A percentile compares a stretch with the other conserved stretches of the same genome.
Evolutionary conservation across 1,284 basidiomycete genomes (phyloP).

Genomic region (Apiotrichum montevideense): DNA sequence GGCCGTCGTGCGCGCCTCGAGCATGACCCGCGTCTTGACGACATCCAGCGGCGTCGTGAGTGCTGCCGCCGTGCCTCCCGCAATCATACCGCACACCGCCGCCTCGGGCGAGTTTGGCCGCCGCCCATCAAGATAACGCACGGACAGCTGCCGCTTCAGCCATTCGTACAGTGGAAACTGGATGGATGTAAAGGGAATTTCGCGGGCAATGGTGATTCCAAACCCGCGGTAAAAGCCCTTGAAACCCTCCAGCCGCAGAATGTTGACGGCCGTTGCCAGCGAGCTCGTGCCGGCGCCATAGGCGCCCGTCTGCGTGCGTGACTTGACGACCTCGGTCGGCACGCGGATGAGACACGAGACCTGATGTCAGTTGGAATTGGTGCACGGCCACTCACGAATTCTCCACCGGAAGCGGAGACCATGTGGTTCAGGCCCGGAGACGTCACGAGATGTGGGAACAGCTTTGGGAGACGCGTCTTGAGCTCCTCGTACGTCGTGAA

Average conservation of each 20-base stretch:
- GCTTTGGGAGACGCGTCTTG: conserved; percentile 62
- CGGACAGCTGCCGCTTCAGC: conserved; percentile 64
- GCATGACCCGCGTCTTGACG: conserved; percentile 95
- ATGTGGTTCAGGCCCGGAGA: conserved; percentile 70
- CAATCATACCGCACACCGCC: conserved; percentile 82
- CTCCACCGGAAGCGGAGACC: conserved; percentile 69
- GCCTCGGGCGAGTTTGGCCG: conserved; percentile 74
- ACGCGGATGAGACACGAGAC: conserved; percentile 88
- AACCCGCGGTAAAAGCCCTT: conserved; percentile 74
- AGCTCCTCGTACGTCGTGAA: conserved; percentile 91
- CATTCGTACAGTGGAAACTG: conserved; percentile 96
- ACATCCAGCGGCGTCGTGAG: conserved; percentile 94
- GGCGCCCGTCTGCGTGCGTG: conserved; percentile 66
- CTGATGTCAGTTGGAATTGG: conserved; percentile 47
- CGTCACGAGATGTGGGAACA: conserved; percentile 48
- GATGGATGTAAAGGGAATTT: conserved; percentile 94
- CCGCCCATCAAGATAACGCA: conserved; percentile 42
- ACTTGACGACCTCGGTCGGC: conserved; percentile 91
- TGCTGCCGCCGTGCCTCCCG: conserved; percentile 84
- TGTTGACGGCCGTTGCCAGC: conserved; percentile 47
- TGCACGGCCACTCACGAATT: conserved; percentile 57
- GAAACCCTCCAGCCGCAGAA: conserved; percentile 57
- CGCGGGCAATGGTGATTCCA: conserved; percentile 67
- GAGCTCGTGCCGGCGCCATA: conserved; percentile 52
- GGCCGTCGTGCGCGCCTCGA: conserved; percentile 55